phyloP scores from a whole-genome alignment of 306 rosid species.

The Begonia loranthoides region DNA sequence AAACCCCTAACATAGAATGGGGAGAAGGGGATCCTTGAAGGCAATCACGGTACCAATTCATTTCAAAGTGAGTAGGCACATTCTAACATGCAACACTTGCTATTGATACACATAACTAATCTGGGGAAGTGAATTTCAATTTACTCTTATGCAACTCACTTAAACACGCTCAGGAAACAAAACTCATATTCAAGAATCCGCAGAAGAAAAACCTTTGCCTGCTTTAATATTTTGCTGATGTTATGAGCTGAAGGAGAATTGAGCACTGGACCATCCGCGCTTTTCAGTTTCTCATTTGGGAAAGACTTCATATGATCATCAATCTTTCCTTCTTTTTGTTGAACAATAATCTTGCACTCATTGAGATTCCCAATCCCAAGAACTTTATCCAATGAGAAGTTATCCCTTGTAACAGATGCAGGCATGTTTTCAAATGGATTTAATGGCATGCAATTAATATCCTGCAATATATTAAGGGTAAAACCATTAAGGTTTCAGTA shows the following conservation, averaged over 20 bases:
- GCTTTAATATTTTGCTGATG: slow-evolving; percentile 33
- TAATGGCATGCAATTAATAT: slow-evolving; percentile 91
- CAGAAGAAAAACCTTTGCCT: slow-evolving; percentile 21
- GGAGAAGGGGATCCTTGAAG: no score
- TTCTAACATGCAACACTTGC: no score
- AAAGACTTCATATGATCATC: slow-evolving; percentile 29
- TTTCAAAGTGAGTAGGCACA: no score
- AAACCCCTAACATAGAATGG: no score
- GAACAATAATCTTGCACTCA: slow-evolving; percentile 39
- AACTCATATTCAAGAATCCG: no score
- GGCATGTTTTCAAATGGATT: slow-evolving; percentile 70
- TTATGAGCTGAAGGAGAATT: slow-evolving; percentile 26
- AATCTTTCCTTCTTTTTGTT: slow-evolving; percentile 30
- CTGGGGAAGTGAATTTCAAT: no score
- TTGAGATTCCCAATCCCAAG: slow-evolving; percentile 20
- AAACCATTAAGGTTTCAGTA: no score
- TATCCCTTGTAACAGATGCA: slow-evolving; percentile 39
- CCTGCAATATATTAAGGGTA: slow-evolving; percentile 29
- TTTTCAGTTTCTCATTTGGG: slow-evolving; percentile 28
- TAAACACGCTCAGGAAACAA: no score
- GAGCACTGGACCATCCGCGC: slow-evolving; percentile 20
- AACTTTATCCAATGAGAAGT: slow-evolving; percentile 17
- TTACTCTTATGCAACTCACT: no score
- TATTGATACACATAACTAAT: no score
- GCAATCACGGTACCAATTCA: no score